These are phyloP conservation scores for Fusarium sp. DNA, from an alignment of 2,329 filamentous ascomycete species.

Conservation along the genomic window DNA sequence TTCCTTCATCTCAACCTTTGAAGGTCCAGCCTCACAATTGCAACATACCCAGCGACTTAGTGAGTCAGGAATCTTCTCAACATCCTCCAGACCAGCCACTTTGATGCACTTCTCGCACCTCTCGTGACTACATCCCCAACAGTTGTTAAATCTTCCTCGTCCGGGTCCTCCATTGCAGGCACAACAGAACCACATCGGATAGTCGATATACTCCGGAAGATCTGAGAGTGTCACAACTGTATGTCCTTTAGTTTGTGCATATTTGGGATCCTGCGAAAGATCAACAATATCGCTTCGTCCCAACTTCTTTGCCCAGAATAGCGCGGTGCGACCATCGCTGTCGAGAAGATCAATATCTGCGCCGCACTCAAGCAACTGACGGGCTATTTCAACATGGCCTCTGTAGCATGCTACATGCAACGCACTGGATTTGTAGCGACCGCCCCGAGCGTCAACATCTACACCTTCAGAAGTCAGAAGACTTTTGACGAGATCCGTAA, in stretches of 20 bases:
- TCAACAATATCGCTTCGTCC: background rate
- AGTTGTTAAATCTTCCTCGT: background rate
- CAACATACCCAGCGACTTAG: background rate
- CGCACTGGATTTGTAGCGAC: background rate
- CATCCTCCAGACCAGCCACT: background rate
- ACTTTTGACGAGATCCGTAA: background rate
- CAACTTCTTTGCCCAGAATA: background rate
- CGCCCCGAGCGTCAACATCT: background rate
- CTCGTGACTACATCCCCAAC: background rate
- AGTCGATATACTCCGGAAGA: background rate
- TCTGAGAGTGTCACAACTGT: background rate
- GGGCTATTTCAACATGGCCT: background rate
- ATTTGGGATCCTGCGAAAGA: background rate
- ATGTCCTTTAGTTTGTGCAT: background rate
- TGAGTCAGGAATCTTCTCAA: background rate
- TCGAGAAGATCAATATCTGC: background rate
- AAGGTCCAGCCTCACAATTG: background rate
- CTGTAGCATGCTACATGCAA: background rate
- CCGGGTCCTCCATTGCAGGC: background rate
- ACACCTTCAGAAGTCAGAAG: accelerated
- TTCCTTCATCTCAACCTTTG: background rate
- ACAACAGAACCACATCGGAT: background rate
- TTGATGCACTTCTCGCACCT: background rate
- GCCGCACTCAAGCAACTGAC: background rate
- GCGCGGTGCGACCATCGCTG: background rate